Evolutionary conservation across 2,329 filamentous ascomycete genomes (phyloP), one percentile per base, ranked within the genome.

Genomic region (Cercospora sp.): DNA sequence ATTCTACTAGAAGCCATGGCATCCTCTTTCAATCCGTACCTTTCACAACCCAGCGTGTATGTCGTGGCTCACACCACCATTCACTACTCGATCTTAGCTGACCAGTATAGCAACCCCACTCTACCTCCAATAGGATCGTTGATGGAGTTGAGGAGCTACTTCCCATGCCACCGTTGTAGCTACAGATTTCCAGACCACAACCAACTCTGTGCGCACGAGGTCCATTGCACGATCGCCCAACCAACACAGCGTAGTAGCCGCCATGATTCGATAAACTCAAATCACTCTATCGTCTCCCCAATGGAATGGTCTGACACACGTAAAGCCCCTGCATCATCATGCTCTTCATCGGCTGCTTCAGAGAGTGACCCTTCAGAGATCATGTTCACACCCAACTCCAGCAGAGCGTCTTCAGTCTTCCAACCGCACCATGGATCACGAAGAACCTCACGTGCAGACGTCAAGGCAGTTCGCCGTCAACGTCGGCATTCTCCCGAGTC

Each of bases 321-420:
- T 51, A 21, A 60, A 63, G 26, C 63, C 37, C 13, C 37, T 43
- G 16, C 55, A 68, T 55, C 62, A 28, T 61, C 69, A 6, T 53
- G 59, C 9, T 67, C 65, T 40, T 66, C 61, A 34, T 67, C 55
- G n/a, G 58, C 30, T 26, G 66, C 34, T 24, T 59, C 59, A 3
- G 65, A 66, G 53, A 70, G 66, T 37, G 68, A 69, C n/a, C 51
- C 32, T 5, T 66, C 66, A 28, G 60, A 62, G 2, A 63, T 67
- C 49, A 32, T 64, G 43, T 69, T 64, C 63, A 69, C 70, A 3
- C 71, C 71, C 21, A 57, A 61, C 12, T 37, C 26, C 49, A 70
- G 68, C 59, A 61, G 70, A 32, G 70, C 64, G 2, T 34, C 66
- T 3, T 71, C 71, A 0, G 30, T 70, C 13, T 49, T 13, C 21